Base-by-base conservation (phyloP, 2,329 filamentous ascomycete species). In the Fusarium nurragi region DNA sequence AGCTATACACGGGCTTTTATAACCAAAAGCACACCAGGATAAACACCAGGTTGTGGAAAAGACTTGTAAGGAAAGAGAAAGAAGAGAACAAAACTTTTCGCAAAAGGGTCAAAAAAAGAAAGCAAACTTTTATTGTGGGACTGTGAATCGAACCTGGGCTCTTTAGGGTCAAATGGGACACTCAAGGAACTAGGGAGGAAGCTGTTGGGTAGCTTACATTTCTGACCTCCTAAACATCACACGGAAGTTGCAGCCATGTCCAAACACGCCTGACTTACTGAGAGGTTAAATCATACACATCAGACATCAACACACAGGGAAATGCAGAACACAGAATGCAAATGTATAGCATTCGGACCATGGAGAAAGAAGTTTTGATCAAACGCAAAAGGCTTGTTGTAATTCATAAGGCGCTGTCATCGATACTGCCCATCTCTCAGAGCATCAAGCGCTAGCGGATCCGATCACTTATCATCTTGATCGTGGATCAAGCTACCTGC, bases 351-450 rank as follows among this genome's bases (percentile, higher is more conserved):
- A 23, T 28, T n/a, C 4, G 6, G 3, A 16, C 16, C 32, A 37
- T n/a, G n/a, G 26, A 25, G 36, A 16, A 26, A 10, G 6, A 18
- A 18, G 14, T 28, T 18, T 46, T 39, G 47, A 21, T 30, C 37
- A 36, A 67, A 67, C 51, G 48, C 46, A 47, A 38, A 50, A 47
- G 54, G 60, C 40, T 54, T 43, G 54, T 40, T 58, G 19, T 58
- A 36, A 54, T 55, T 62, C 43, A 46, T 62, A 38, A 46, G 41
- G 51, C 60, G 57, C 64, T 67, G 54, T 68, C 62, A 54, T 67
- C 45, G 63, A 55, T 59, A 48, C 37, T 60, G 54, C 59, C 60
- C 69, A 21, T 70, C 37, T 71, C 36, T 54, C 64, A 67, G 68
- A 55, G 64, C 59, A 45, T 45, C 21, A 60, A 19, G 45, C 38